A percentile compares a stretch with the other conserved stretches of the same genome.
These are phyloP conservation scores for Diplocarpon rosae DNA, from an alignment of 2,329 filamentous ascomycete species.

Conservation along the genomic window DNA sequence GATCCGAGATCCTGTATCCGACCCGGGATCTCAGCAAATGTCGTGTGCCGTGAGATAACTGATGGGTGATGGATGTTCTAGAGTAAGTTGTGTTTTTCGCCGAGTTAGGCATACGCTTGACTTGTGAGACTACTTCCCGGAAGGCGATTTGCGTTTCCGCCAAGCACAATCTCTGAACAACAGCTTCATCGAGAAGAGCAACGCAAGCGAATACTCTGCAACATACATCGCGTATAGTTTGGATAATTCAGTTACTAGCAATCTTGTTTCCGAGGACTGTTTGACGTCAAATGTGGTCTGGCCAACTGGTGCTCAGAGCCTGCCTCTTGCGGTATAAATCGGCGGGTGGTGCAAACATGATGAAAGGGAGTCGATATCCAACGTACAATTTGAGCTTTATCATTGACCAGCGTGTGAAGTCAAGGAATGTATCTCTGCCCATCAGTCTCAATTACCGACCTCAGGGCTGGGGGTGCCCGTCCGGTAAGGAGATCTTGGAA, in stretches of 20 bases:
- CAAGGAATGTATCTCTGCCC: slow-evolving; percentile 34
- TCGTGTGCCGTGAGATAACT: too few species aligned
- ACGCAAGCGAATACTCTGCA: slow-evolving; percentile 4
- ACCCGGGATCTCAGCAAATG: too few species aligned
- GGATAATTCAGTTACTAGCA: slow-evolving; percentile 8
- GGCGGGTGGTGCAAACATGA: slow-evolving; percentile 29
- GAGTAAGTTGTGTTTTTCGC: too few species aligned
- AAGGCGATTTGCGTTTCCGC: slow-evolving; percentile 11
- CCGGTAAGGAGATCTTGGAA: slow-evolving; percentile 29
- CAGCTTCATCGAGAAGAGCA: slow-evolving; percentile 12
- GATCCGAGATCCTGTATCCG: too few species aligned
- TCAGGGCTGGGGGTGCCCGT: slow-evolving; percentile 35
- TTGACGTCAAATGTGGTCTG: slow-evolving; percentile 45
- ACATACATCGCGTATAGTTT: slow-evolving; percentile 14
- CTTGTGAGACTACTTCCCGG: slow-evolving; percentile 18
- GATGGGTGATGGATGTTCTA: too few species aligned
- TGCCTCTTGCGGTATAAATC: slow-evolving; percentile 45
- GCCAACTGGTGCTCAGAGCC: slow-evolving; percentile 28
- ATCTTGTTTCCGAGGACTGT: slow-evolving; percentile 34
- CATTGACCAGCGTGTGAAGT: slow-evolving; percentile 33
- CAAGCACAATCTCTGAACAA: slow-evolving; percentile 11
- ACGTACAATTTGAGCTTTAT: slow-evolving; percentile 49
- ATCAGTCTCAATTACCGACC: slow-evolving; percentile 37
- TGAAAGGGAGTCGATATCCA: slow-evolving; percentile 32
- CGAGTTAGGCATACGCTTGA: too few species aligned